A percentile compares a stretch with the other conserved stretches of the same genome.
phyloP scores from a whole-genome alignment of 1,284 basidiomycete species.

The Ceratobasidium theobromae region DNA sequence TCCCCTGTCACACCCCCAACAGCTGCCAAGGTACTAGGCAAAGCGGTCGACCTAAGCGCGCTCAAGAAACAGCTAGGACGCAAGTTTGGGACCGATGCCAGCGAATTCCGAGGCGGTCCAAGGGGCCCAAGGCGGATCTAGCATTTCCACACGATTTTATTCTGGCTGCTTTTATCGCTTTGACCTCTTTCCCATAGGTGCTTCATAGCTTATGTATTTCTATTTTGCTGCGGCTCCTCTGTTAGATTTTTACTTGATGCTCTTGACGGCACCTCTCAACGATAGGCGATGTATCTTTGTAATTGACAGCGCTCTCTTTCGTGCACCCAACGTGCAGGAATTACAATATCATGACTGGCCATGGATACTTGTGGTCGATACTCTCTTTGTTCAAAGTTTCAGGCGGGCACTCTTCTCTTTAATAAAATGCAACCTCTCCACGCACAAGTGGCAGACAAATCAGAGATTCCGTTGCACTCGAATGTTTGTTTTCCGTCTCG shows the following conservation, averaged over 20 bases:
- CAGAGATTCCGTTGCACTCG: no score
- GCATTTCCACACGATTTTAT: neutral
- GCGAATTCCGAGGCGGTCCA: constrained; percentile 20
- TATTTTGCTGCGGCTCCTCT: neutral
- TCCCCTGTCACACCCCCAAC: constrained; percentile 15
- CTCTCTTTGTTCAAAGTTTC: no score
- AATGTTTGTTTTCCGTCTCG: neutral
- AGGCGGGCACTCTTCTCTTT: no score
- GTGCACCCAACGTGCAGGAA: no score
- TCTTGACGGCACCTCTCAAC: neutral
- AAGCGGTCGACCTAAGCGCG: constrained; percentile 5
- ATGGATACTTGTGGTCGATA: no score
- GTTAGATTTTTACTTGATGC: neutral
- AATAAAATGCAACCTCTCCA: no score
- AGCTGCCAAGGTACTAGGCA: constrained; percentile 12
- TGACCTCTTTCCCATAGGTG: neutral
- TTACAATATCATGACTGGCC: no score
- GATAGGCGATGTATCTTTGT: neutral
- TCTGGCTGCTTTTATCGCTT: neutral
- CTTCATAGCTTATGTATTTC: neutral
- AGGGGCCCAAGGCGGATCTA: neutral
- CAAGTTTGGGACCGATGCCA: constrained; percentile 7
- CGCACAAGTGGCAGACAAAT: no score
- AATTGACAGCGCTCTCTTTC: neutral
- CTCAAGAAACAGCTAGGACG: constrained; percentile 17